Conservation (phyloP, 2,329 filamentous ascomycete species). For the Ophiocordyceps unilateralis region DNA sequence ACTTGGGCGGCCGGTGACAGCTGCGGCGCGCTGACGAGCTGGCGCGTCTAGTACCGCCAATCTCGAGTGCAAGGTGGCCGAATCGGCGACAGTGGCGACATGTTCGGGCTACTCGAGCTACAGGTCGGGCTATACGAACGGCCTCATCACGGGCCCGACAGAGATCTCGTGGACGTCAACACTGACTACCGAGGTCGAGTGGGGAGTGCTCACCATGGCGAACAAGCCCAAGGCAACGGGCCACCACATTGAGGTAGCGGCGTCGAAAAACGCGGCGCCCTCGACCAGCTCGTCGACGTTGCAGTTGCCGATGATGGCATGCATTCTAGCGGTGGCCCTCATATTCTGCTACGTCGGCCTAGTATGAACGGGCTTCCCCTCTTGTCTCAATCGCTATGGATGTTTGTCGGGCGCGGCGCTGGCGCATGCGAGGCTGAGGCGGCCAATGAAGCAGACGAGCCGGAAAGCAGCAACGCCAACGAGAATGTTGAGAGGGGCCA, state of each 20-base stretch:
- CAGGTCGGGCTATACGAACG: conserved; percentile 19
- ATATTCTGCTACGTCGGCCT: neutral
- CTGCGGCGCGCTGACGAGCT: neutral
- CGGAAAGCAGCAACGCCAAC: no score
- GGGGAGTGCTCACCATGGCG: conserved; percentile 26
- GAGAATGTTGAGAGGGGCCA: no score
- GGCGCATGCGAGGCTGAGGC: no score
- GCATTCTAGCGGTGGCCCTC: neutral
- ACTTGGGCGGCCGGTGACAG: neutral
- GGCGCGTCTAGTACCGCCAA: conserved; percentile 21
- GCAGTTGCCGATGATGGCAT: neutral
- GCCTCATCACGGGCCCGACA: conserved; percentile 22
- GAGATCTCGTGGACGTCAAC: conserved; percentile 27
- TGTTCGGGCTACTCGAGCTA: conserved; percentile 31
- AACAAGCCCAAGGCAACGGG: conserved; percentile 16
- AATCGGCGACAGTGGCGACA: conserved; percentile 24
- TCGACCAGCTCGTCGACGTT: conserved; percentile 4
- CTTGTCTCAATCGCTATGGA: no score
- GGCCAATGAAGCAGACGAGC: no score
- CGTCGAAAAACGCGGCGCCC: conserved; percentile 4
- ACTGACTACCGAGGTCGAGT: conserved; percentile 22
- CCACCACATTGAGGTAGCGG: conserved; percentile 10
- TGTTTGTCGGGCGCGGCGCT: no score
- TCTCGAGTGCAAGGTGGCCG: conserved; percentile 23
- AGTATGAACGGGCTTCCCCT: neutral